Evolutionary conservation across 2,329 filamentous ascomycete species (phyloP).

Genomic region (Alternaria ethzedia): DNA sequence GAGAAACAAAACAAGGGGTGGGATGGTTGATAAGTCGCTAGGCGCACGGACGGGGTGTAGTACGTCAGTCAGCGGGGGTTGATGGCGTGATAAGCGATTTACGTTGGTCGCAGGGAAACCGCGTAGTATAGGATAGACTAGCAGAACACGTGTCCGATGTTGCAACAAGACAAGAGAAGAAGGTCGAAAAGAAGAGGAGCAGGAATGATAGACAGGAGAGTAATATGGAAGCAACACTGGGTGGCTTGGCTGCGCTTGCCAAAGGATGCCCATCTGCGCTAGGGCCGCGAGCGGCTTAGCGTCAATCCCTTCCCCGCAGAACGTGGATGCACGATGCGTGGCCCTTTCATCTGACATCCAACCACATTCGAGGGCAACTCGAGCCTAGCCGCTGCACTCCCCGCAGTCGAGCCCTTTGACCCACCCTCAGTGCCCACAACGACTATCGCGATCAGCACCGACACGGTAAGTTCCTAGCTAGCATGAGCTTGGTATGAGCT

Average conservation of each 20-base stretch:
- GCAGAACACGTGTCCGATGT: neutral
- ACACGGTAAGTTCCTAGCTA: conserved; percentile 17
- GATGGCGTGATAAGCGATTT: conserved; percentile 35
- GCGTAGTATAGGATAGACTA: conserved; percentile 22
- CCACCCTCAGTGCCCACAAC: conserved; percentile 25
- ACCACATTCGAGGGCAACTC: conserved; percentile 11
- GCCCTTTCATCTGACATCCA: conserved; percentile 14
- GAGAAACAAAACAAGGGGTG: conserved; percentile 19
- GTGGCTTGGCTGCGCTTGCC: conserved; percentile 15
- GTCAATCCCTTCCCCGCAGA: conserved; percentile 43
- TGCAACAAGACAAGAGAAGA: conserved; percentile 11
- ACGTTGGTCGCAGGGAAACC: conserved; percentile 13
- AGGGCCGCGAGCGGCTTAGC: conserved; percentile 26
- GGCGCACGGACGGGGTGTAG: conserved; percentile 32
- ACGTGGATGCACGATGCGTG: conserved; percentile 25
- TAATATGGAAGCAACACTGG: conserved; percentile 32
- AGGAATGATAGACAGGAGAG: conserved; percentile 25
- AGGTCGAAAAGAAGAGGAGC: conserved; percentile 7
- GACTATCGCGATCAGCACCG: conserved; percentile 27
- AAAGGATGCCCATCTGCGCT: conserved; percentile 18
- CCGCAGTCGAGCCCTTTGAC: conserved; percentile 25
- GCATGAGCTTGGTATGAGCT: conserved; percentile 24
- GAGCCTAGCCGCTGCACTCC: conserved; percentile 23
- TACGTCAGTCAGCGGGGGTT: conserved; percentile 36
- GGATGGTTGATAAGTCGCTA: conserved; percentile 26